phyloP scores from a whole-genome alignment of 306 rosid genomes.

The Rosa chinensis region DNA sequence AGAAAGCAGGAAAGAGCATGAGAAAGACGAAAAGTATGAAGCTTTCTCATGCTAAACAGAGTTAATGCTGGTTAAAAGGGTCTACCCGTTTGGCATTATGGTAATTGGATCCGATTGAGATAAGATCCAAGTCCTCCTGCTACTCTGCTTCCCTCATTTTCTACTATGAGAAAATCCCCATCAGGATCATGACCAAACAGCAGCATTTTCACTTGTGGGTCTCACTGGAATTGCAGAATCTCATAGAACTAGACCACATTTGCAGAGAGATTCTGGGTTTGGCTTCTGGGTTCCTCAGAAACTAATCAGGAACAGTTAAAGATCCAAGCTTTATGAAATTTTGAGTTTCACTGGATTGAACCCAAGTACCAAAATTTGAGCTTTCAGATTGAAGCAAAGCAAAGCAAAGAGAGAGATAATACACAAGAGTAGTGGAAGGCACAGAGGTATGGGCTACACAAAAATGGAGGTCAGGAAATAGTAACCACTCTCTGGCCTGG shows the following conservation, averaged over 20 bases:
- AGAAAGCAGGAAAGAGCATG: constrained; percentile 66
- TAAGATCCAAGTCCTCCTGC: constrained; percentile 38
- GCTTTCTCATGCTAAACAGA: constrained; percentile 80
- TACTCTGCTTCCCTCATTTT: constrained; percentile 20
- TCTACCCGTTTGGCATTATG: constrained; percentile 69
- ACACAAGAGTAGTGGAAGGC: constrained; percentile 39
- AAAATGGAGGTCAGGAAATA: constrained; percentile 28
- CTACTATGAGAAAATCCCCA: constrained; percentile 31
- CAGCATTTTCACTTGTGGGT: constrained; percentile 35
- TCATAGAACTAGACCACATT: constrained; percentile 26
- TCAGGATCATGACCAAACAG: constrained; percentile 35
- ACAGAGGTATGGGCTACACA: constrained; percentile 39
- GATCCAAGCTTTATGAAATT: constrained; percentile 33
- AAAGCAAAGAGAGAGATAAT: constrained; percentile 3
- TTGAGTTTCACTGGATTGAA: constrained; percentile 24
- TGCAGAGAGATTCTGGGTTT: constrained; percentile 18
- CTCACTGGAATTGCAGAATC: constrained; percentile 29
- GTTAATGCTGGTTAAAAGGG: constrained; percentile 23
- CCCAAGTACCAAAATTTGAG: constrained; percentile 38
- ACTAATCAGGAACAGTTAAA: constrained; percentile 16
- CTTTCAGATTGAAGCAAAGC: constrained; percentile 23
- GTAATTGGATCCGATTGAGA: constrained; percentile 33
- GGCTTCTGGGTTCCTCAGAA: constrained; percentile 19
- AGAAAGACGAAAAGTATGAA: constrained; percentile 48
- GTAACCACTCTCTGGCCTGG: constrained; percentile 30